A percentile compares a stretch with the other conserved stretches of the same genome.
These are phyloP conservation scores for Neurospora hispaniola DNA, from an alignment of 495 filamentous ascomycete genomes.

Conservation along the genomic window DNA sequence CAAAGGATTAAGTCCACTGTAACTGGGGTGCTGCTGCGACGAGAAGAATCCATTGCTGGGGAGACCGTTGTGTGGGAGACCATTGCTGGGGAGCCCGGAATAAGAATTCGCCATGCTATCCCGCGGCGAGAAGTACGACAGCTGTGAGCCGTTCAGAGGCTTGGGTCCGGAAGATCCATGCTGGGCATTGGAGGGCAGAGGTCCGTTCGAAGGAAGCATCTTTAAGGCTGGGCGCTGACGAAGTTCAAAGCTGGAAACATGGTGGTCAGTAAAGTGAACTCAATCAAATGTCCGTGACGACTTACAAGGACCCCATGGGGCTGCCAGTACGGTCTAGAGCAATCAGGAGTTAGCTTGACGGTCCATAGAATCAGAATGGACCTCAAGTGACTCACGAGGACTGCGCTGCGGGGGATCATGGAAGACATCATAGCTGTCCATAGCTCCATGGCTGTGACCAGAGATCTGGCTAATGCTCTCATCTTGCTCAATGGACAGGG, in stretches of 20 bases:
- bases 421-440: conserved; percentile 24
- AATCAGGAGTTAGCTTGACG: conserved; percentile 4
- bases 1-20: conserved; percentile 33
- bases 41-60: conserved; percentile 22
- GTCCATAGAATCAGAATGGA: not conserved
- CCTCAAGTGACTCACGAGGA: conserved; percentile 14
- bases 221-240: conserved; percentile 16
- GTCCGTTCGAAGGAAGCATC: conserved; percentile 13
- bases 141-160: conserved; percentile 1
- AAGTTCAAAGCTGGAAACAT: conserved; percentile 10
- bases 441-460: conserved; percentile 8
- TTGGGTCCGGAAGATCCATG: conserved; percentile 8
- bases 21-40: conserved; percentile 19
- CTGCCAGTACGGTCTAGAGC: conserved; percentile 17
- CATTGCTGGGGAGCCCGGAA: conserved; percentile 12
- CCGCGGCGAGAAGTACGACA: conserved; percentile 8
- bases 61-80: conserved; percentile 13
- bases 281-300: not conserved
- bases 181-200: conserved; percentile 14
- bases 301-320: conserved; percentile 14
- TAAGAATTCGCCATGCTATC: conserved; percentile 6
- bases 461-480: conserved; percentile 1
- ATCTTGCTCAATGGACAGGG: conserved; percentile 1
- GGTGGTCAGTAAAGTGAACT: conserved; percentile 1
- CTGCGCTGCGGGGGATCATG: conserved; percentile 19